Base-by-base conservation (phyloP, 2,329 filamentous ascomycete species). In the Coniochaeta sp. region DNA sequence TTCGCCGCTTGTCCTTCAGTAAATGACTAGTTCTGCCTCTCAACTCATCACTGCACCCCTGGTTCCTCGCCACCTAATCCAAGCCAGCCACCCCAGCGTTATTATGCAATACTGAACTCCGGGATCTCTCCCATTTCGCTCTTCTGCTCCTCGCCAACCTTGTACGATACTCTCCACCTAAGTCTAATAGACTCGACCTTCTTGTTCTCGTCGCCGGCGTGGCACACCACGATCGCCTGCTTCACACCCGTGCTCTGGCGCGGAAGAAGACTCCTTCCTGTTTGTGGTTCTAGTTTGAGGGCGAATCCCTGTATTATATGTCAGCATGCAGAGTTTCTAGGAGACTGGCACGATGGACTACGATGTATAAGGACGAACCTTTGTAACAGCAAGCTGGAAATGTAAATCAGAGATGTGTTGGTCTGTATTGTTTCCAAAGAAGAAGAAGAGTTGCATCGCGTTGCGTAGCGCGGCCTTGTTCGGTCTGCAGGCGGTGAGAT, bases 311-410 rank as follows among this genome's bases (percentile, higher is more conserved):
- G 67, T 34, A 58, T 1, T 62, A 7, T 17, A 63, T 60, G 40
- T 67, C 61, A 67, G 61, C 58, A 61, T 52, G 28, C 16, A 3
- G 17, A n/a, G 57, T 33, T 22, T 19, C 36, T 33, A 33, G 31
- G 31, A 11, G 31, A 33, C 6, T 33, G 11, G 31, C 6, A 14
- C 12, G 11, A 36, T 36, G 34, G 34, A 7, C 6, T 6, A 6
- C 6, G 31, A 11, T 33, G 31, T 17, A 57, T 5, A 22, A 28
- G 16, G 31, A 64, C 74, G 65, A 77, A 96, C 93, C 84, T 93
- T 98, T 62, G 93, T 95, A 33, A 97, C 93, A 3, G 95, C 95
- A 43, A 96, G 81, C 73, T 96, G 91, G 69, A 97, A 96, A 61
- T 93, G 92, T 33, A 99, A 78, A 64, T 96, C 89, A 3, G 83